Percentiles rank a stretch among this genome's conserved stretches.
Evolutionary conservation across 2,329 filamentous ascomycete species (phyloP).

Genomic region (Botrytis galanthina): DNA sequence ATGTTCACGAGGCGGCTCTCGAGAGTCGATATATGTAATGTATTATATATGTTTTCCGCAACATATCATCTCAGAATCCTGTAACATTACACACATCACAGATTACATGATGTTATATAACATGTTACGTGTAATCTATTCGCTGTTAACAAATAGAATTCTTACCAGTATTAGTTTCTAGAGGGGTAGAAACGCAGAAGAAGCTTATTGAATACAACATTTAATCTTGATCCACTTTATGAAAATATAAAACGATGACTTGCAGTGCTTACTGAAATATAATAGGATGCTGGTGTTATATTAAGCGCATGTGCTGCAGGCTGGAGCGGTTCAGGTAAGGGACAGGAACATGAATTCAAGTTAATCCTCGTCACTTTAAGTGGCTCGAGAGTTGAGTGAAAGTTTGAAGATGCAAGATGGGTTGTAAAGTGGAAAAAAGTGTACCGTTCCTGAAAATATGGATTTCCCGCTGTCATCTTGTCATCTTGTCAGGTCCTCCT

Average conservation of each 20-base stretch:
- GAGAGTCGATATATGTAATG: background rate
- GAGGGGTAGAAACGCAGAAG: background rate
- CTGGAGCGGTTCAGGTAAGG: conserved; percentile 20
- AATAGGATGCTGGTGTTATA: conserved; percentile 9
- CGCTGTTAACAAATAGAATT: background rate
- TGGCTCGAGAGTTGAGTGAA: background rate
- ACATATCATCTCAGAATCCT: background rate
- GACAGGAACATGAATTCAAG: conserved; percentile 17
- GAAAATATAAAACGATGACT: conserved; percentile 8
- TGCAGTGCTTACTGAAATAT: conserved; percentile 6
- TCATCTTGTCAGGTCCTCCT: background rate
- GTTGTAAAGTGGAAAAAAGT: background rate
- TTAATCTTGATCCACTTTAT: background rate
- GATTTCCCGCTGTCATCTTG: background rate
- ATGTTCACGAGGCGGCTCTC: background rate
- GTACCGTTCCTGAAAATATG: background rate
- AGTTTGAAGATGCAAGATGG: background rate
- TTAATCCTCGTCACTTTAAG: conserved; percentile 3
- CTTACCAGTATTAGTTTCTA: background rate
- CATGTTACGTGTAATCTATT: conserved; percentile 3
- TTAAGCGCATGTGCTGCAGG: conserved; percentile 13
- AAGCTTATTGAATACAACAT: background rate
- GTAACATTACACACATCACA: background rate
- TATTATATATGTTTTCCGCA: background rate
- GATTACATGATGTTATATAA: background rate